Evolutionary conservation across 768 basidiomycete species (phyloP).

Genomic region (Boletus coccyginus): DNA sequence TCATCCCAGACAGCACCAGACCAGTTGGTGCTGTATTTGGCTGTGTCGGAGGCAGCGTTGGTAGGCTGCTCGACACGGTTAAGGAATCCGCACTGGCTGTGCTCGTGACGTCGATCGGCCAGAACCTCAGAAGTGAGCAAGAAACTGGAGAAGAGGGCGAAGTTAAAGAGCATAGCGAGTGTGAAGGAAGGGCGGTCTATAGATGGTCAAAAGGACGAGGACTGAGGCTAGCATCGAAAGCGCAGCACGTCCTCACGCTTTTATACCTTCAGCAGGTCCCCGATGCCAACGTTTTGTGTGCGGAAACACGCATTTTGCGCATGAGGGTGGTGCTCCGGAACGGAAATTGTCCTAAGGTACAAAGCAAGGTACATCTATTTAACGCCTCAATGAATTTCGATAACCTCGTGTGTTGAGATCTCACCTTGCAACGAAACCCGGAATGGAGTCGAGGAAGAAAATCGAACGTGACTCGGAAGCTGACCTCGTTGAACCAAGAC

Average conservation of each 20-base stretch:
- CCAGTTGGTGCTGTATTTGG: background rate
- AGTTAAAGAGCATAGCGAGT: background rate
- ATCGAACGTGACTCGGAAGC: background rate
- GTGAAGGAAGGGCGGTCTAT: background rate
- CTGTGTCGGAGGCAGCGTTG: background rate
- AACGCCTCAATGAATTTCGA: too few relatives aligned
- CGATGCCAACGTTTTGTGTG: too few relatives aligned
- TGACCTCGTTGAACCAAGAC: too few relatives aligned
- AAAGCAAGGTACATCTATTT: too few relatives aligned
- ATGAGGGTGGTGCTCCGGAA: too few relatives aligned
- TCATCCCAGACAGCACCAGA: background rate
- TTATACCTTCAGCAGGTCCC: background rate
- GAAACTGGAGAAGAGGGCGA: background rate
- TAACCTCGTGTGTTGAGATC: too few relatives aligned
- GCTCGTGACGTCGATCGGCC: background rate
- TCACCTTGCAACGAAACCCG: background rate
- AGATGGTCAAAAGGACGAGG: background rate
- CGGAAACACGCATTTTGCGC: too few relatives aligned
- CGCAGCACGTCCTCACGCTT: background rate
- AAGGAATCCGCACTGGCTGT: background rate
- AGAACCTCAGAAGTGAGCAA: background rate
- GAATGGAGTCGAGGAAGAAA: background rate
- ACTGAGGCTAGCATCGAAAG: background rate
- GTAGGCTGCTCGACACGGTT: background rate
- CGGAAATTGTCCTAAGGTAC: too few relatives aligned